These are phyloP conservation scores for Moringa oleifera DNA, from an alignment of 345 rosid genomes.

Conservation along the genomic window DNA sequence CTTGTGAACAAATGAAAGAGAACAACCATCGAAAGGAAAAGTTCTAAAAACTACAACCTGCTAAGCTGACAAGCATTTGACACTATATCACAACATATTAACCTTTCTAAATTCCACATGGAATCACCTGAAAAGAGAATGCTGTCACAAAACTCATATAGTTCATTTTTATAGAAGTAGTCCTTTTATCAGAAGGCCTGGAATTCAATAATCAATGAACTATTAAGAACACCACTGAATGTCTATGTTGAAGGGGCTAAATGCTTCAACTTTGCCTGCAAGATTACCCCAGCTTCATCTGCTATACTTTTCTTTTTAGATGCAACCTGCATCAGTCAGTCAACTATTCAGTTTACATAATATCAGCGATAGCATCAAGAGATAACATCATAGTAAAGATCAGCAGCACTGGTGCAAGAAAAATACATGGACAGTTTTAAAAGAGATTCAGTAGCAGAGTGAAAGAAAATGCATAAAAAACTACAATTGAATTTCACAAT, in stretches of 20 bases:
- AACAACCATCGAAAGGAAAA: too few species aligned
- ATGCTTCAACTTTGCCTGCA: slow-evolving; percentile 72
- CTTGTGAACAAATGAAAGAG: too few species aligned
- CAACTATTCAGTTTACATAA: not conserved
- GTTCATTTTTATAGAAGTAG: not conserved
- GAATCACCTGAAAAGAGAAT: too few species aligned
- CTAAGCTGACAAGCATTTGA: too few species aligned
- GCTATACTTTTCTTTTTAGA: slow-evolving; percentile 80
- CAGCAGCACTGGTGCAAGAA: too few species aligned
- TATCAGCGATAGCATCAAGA: not conserved
- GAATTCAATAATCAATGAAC: not conserved
- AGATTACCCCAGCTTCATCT: slow-evolving; percentile 72
- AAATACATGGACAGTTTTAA: too few species aligned
- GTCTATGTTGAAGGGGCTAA: slow-evolving; percentile 34
- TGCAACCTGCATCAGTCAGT: slow-evolving; percentile 56
- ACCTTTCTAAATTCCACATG: too few species aligned
- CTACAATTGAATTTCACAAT: not conserved
- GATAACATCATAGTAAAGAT: too few species aligned
- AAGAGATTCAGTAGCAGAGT: not conserved
- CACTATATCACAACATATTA: too few species aligned
- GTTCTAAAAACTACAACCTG: too few species aligned
- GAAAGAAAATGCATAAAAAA: too few species aligned
- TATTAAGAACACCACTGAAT: not conserved
- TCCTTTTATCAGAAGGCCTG: not conserved
- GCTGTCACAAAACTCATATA: too few species aligned